A percentile compares a stretch with the other conserved stretches of the same genome.
Evolutionary conservation across 139 green algal species (phyloP).

Genomic region (Picochlorum sp.): DNA sequence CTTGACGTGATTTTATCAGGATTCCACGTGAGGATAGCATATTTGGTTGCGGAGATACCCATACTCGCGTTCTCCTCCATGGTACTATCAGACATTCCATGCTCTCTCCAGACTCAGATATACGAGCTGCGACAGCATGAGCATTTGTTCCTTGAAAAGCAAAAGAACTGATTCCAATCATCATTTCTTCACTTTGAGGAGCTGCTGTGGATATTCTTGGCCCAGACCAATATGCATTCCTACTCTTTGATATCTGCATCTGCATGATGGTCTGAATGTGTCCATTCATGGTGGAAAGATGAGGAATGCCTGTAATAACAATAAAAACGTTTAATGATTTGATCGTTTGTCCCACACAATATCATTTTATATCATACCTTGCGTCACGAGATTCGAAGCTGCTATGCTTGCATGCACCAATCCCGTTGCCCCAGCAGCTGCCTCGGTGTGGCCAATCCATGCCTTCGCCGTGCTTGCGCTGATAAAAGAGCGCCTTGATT

Average conservation of each 20-base stretch:
- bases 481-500: conserved; percentile 3
- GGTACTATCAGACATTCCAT: background rate
- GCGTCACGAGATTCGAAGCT: conserved; percentile 1
- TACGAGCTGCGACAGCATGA: conserved; percentile 18
- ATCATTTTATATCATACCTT: conserved; percentile 9
- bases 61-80: conserved; percentile 5
- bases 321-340: background rate
- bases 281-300: conserved; percentile 14
- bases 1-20: background rate
- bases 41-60: conserved; percentile 27
- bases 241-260: conserved; percentile 11
- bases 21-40: conserved; percentile 19
- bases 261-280: conserved; percentile 21
- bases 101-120: background rate
- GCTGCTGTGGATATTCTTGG: background rate
- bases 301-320: conserved; percentile 17
- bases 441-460: conserved; percentile 68
- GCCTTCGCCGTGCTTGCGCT: conserved; percentile 41
- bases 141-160: conserved; percentile 70
- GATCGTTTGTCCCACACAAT: background rate
- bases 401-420: conserved; percentile 21
- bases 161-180: conserved; percentile 46
- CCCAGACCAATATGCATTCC: conserved; percentile 5
- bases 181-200: background rate
- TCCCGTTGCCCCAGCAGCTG: conserved; percentile 55